Percentiles rank a stretch among this genome's conserved stretches.
Conservation (phyloP, 2,329 filamentous ascomycete genomes). For the Trichophyton verrucosum region DNA sequence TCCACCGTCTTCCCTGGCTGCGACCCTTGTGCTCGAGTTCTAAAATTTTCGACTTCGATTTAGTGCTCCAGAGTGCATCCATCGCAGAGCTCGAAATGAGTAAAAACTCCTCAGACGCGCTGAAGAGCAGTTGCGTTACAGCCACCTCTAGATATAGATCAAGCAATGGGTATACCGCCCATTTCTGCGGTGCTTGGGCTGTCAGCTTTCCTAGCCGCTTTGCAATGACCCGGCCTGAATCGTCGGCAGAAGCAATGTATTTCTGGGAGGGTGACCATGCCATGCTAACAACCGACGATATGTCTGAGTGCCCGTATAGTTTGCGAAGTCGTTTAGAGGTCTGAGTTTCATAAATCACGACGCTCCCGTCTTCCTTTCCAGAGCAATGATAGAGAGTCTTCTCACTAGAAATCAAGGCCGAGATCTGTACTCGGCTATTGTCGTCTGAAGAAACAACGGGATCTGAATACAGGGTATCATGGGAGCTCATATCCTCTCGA, state of each 20-base stretch:
- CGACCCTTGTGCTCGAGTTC: not conserved
- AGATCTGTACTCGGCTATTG: too few species aligned
- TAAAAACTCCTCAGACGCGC: constrained; percentile 2
- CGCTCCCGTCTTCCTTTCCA: constrained; percentile 17
- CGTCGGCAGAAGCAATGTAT: constrained; percentile 13
- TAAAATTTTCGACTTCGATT: constrained; percentile 5
- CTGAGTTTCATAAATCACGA: constrained; percentile 12
- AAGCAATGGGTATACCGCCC: constrained; percentile 7
- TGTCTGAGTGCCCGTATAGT: constrained; percentile 5
- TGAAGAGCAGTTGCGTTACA: constrained; percentile 4
- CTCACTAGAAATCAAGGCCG: not conserved
- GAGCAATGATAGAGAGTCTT: constrained; percentile 12
- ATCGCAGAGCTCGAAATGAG: constrained; percentile 3
- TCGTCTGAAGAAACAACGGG: too few species aligned
- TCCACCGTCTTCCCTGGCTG: constrained; percentile 2
- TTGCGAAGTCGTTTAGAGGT: constrained; percentile 4
- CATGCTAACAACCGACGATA: too few species aligned
- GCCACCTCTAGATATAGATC: not conserved
- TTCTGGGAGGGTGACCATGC: constrained; percentile 9
- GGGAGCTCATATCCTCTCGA: too few species aligned
- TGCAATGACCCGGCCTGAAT: constrained; percentile 6
- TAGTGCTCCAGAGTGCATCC: constrained; percentile 6
- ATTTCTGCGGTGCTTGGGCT: constrained; percentile 1
- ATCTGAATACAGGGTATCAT: too few species aligned
- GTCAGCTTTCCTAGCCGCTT: constrained; percentile 7